Evolutionary conservation across 306 rosid species (phyloP).

Genomic region (Ceratonia siliqua): DNA sequence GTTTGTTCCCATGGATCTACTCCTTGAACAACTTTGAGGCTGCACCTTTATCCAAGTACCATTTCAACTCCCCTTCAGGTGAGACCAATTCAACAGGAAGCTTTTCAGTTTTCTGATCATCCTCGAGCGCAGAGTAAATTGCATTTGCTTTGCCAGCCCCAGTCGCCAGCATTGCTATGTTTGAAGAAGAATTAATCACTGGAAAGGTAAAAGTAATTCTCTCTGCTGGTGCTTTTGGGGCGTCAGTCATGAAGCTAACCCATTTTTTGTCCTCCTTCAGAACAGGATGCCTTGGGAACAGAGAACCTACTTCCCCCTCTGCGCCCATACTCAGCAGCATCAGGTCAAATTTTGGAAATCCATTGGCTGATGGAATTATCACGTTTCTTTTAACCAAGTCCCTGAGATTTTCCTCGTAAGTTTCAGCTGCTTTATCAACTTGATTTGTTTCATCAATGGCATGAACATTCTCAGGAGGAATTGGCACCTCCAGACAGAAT

Average conservation of each 20-base stretch:
- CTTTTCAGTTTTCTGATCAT: conserved; percentile 29
- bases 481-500: conserved; percentile 42
- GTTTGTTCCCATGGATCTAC: not conserved
- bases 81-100: conserved; percentile 60
- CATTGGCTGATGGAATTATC: conserved; percentile 41
- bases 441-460: conserved; percentile 54
- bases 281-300: conserved; percentile 60
- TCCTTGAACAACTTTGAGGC: conserved; percentile 59
- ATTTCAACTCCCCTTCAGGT: conserved; percentile 53
- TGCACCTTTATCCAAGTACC: conserved; percentile 73
- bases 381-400: conserved; percentile 43
- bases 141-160: conserved; percentile 56
- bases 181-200: conserved; percentile 59
- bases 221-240: conserved; percentile 68
- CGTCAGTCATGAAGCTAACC: conserved; percentile 57
- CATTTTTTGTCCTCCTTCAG: conserved; percentile 55
- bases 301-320: conserved; percentile 72
- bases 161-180: conserved; percentile 53
- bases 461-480: conserved; percentile 50
- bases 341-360: conserved; percentile 70
- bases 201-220: conserved; percentile 67
- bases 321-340: conserved; percentile 73
- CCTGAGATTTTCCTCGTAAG: conserved; percentile 52
- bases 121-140: conserved; percentile 49
- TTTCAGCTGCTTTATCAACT: conserved; percentile 66